A percentile compares a stretch with the other conserved stretches of the same genome.
phyloP scores from a whole-genome alignment of 1,139 yeast genomes.

The Hanseniaspora gamundiae region DNA sequence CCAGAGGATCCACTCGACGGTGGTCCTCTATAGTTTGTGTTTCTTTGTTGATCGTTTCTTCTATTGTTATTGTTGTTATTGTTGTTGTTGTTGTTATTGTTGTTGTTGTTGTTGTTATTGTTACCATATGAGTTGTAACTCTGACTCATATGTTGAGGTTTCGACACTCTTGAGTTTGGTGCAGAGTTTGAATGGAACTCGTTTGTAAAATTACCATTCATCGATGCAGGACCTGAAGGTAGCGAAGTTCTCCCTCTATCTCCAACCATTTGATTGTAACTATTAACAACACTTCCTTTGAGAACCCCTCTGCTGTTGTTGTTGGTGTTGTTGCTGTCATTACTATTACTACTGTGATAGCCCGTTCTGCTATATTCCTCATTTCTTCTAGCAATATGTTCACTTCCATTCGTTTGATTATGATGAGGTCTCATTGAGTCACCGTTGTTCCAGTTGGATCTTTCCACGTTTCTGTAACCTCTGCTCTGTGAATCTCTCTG shows the following conservation, averaged over 20 bases:
- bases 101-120: neutral
- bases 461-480: neutral
- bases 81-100: neutral
- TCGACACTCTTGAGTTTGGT: neutral
- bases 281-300: too few relatives aligned
- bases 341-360: too few relatives aligned
- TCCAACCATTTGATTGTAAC: too few relatives aligned
- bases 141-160: neutral
- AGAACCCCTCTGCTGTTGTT: too few relatives aligned
- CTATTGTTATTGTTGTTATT: constrained; percentile 4
- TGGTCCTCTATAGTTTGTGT: neutral
- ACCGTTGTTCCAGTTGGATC: neutral
- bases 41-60: constrained; percentile 2
- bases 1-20: too few relatives aligned
- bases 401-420: neutral
- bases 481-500: neutral
- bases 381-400: neutral
- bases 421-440: too few relatives aligned
- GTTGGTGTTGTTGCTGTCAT: too few relatives aligned
- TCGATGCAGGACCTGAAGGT: too few relatives aligned
- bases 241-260: too few relatives aligned
- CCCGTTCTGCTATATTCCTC: too few relatives aligned
- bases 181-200: too few relatives aligned
- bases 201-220: too few relatives aligned
- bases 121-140: neutral